Base-by-base conservation (phyloP, 2,329 filamentous ascomycete genomes). In the Colletotrichum costaricense region DNA sequence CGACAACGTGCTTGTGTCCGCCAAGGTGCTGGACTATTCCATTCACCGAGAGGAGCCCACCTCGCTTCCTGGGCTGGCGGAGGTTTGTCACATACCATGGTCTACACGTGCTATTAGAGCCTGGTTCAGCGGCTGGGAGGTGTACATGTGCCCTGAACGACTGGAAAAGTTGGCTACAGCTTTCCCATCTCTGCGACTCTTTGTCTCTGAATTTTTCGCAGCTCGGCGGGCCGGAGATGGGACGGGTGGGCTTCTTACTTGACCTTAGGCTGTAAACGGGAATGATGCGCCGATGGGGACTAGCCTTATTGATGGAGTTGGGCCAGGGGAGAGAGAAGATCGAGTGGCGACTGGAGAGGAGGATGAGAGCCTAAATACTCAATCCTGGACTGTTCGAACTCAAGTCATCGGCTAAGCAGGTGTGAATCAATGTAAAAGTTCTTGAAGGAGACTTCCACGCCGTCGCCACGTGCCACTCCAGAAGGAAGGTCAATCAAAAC, bases 1-100 rank as follows among this genome's bases (percentile, higher is more conserved):
- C 42, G 6, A 52, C 59, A 63, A 63, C 59, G 42, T 63, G 59
- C 59, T 11, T n/a, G 26, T 28, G 59, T 63, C 59, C 59, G 59
- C 59, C 59, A 63, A 63, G 59, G 2, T 26, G 16, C 22, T 24
- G 8, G 28, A 12, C 11, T 55, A 19, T 12, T 35, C 62, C 22
- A 22, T 22, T 28, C 49, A 33, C 49, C 49, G 49, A 55, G 30
- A 4, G 62, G 2, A 35, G 33, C 16, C 14, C 7, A 38, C 35
- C 38, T 42, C 38, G 38, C 38, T 42, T 42, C 14, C 38, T 19
- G 14, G 38, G 28, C 16, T 28, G 24, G 22, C n/a, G 2, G 35
- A 49, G n/a, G 49, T 19, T 38, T 14, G 12, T 35, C 5, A 33
- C 30, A 33, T 33, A 35, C 12, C 2, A 14, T 22, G 19, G n/a